These are phyloP conservation scores for Aphanomyces cochlioides DNA, from an alignment of 352 stramenopile species.

Conservation along the genomic window DNA sequence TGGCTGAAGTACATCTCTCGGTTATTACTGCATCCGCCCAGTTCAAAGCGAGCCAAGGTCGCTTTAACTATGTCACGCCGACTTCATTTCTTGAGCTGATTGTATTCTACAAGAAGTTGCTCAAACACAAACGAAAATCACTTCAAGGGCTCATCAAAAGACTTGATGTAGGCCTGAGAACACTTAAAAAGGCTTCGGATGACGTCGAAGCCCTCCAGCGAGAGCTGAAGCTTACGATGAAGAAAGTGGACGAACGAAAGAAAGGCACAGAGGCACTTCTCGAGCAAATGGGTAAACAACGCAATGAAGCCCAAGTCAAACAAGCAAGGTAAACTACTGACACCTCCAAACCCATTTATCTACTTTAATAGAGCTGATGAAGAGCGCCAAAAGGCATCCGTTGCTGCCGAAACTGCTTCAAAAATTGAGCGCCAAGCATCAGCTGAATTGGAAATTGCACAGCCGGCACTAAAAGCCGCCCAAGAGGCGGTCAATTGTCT, in stretches of 20 bases:
- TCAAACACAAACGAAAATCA: conserved; percentile 52
- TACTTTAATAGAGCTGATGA: conserved; percentile 48
- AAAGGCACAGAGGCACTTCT: conserved; percentile 80
- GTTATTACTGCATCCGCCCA: conserved; percentile 71
- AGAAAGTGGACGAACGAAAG: conserved; percentile 89
- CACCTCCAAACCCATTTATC: too few species aligned
- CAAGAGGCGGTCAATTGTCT: conserved; percentile 86
- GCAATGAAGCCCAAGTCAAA: conserved; percentile 84
- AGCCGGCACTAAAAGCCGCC: conserved; percentile 77
- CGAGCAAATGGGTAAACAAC: conserved; percentile 87
- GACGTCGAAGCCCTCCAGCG: conserved; percentile 77
- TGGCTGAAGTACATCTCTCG: conserved; percentile 88
- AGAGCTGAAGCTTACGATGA: conserved; percentile 85
- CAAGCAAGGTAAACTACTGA: conserved; percentile 37
- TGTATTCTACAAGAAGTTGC: conserved; percentile 84
- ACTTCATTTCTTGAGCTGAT: conserved; percentile 92
- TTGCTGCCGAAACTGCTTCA: conserved; percentile 59
- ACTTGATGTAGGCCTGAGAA: conserved; percentile 79
- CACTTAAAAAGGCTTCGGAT: conserved; percentile 73
- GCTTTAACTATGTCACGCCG: conserved; percentile 91
- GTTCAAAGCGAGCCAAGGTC: conserved; percentile 69
- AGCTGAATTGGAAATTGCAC: conserved; percentile 67
- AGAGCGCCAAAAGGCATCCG: conserved; percentile 65
- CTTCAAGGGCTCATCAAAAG: conserved; percentile 66
- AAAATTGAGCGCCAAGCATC: conserved; percentile 68